Evolutionary conservation across 768 basidiomycete genomes (phyloP).

Genomic region (Auricularia sp.): DNA sequence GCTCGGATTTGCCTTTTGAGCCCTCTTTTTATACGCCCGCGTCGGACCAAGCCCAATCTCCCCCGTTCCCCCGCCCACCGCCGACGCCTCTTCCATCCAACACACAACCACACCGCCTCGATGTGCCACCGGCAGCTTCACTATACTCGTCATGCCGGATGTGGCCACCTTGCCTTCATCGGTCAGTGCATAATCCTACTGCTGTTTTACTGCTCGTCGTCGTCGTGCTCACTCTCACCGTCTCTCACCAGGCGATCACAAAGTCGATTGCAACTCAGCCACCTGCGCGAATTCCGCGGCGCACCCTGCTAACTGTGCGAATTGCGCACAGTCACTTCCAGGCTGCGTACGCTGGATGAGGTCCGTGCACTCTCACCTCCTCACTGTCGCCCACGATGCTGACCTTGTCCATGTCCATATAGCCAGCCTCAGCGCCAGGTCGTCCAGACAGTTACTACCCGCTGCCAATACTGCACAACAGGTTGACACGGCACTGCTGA

Average conservation of each 20-base stretch:
- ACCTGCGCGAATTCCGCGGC: slow-evolving; percentile 37
- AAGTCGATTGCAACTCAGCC: slow-evolving; percentile 42
- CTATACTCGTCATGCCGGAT: neutral
- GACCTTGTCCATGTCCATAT: slow-evolving; percentile 8
- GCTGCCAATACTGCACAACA: slow-evolving; percentile 5
- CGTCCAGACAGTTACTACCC: slow-evolving; percentile 31
- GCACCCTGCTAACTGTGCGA: slow-evolving; percentile 41
- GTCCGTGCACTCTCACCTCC: slow-evolving; percentile 18
- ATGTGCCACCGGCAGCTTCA: neutral
- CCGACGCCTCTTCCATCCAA: neutral
- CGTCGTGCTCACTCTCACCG: neutral
- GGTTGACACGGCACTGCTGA: neutral
- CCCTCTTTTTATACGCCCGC: neutral
- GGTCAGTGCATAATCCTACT: neutral
- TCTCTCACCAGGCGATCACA: slow-evolving; percentile 19
- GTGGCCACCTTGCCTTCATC: neutral
- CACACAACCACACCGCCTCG: neutral
- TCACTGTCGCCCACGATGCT: slow-evolving; percentile 1
- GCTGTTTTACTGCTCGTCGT: no score
- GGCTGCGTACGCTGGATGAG: slow-evolving; percentile 9
- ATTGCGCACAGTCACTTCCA: slow-evolving; percentile 10
- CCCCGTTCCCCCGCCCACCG: neutral
- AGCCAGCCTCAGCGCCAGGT: slow-evolving; percentile 48
- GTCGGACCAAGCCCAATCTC: neutral
- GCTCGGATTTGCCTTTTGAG: neutral